phyloP scores from a whole-genome alignment of 2,329 filamentous ascomycete species.

The Apiospora hydei region DNA sequence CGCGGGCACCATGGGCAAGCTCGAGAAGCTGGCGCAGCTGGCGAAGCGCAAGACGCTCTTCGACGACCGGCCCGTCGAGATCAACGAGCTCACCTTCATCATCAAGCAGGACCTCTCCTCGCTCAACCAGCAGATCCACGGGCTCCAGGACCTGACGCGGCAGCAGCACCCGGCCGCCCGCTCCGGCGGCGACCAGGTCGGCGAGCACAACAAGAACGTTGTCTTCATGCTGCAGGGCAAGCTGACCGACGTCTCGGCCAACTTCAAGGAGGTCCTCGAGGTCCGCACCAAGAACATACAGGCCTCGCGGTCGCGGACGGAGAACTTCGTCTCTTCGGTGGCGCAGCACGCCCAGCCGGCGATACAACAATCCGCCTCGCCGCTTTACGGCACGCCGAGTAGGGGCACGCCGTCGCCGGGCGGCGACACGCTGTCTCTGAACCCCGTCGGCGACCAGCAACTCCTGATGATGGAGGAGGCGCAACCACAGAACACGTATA shows the following conservation, averaged over 20 bases:
- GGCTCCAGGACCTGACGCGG: conserved; percentile 78
- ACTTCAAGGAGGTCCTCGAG: conserved; percentile 97
- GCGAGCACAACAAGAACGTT: conserved; percentile 98
- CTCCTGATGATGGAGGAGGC: conserved; percentile 94
- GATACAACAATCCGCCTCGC: conserved; percentile 79
- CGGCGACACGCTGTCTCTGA: conserved; percentile 81
- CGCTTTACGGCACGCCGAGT: conserved; percentile 82
- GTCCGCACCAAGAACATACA: conserved; percentile 98
- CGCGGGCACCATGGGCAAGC: conserved; percentile 89
- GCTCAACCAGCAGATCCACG: conserved; percentile 84
- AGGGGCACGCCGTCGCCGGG: conserved; percentile 71
- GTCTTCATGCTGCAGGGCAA: conserved; percentile 91
- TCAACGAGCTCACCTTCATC: conserved; percentile 94
- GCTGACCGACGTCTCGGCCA: conserved; percentile 88
- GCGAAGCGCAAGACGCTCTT: conserved; percentile 97
- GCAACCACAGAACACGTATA: conserved; percentile 84
- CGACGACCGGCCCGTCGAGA: conserved; percentile 95
- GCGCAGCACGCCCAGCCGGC: conserved; percentile 76
- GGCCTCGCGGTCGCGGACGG: conserved; percentile 87
- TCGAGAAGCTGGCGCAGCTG: conserved; percentile 91
- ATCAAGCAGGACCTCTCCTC: conserved; percentile 95
- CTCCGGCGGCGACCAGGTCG: conserved; percentile 77
- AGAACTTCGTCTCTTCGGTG: conserved; percentile 94
- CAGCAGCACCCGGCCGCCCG: conserved; percentile 64
- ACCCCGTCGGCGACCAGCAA: conserved; percentile 81